Evolutionary conservation across 164 flowering plant genomes (phyloP), one percentile per base, ranked within the genome.

Genomic region (Piper betle): DNA sequence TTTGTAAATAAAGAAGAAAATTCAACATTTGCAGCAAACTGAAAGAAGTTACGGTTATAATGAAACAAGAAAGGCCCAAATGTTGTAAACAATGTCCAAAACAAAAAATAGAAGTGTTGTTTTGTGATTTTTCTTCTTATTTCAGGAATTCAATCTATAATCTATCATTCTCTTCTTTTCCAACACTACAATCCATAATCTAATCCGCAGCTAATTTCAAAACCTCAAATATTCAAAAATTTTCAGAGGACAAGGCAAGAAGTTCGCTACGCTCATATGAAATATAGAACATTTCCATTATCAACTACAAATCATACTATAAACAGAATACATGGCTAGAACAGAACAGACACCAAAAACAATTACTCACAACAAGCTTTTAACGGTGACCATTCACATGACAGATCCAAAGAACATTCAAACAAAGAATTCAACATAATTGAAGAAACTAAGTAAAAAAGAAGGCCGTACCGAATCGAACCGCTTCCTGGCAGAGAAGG

Each of bases 401-500:
- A 5, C 18, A 41, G 19, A 20, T 8, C 33, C 53, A 60, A 60
- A 13, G 7, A 20, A 25, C 18, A 37, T 10, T 19, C 25, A 5
- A 20, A 46, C 17, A 12, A 48, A 37, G 11, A 12, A 39, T 8
- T 11, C 0, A 12, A 37, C 1, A 25, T 25, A 25, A 6, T 43
- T 7, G 50, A 10, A 43, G 50, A 10, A 43, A 8, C 8, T 43
- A 43, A 8, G 12, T 13, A 42, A 55, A 19, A 37, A 15, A 20
- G 41, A 63, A 55, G 38, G 3, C 39, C 33, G 38, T 69, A 88
- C 91, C 92, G 78, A 73, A 60, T 81, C 81, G 38, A 58, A 70
- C 0, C 76, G 73, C 56, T 71, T 75, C 1, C 93, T 62, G 39
- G 85, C 84, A 3, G 91, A 80, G 76, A 87, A 90, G 0, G 87